Evolutionary conservation across 2,329 filamentous ascomycete species (phyloP).

Genomic region (Pseudogymnoascus sp.): DNA sequence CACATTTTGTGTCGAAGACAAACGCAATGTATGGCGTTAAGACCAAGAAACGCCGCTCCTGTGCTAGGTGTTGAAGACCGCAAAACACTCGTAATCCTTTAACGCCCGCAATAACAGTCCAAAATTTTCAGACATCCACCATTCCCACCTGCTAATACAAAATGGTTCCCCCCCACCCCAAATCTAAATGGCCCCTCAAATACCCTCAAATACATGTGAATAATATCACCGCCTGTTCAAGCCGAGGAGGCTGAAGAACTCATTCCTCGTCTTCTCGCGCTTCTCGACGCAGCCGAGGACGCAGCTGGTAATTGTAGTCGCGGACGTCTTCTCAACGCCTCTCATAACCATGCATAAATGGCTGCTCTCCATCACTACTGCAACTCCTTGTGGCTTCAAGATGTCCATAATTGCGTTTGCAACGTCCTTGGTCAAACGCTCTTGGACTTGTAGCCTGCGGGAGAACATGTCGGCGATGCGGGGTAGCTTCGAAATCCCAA

Average conservation of each 20-base stretch:
- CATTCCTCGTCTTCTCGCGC: conserved; percentile 87
- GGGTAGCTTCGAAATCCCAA: conserved; percentile 91
- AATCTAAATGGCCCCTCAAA: neutral
- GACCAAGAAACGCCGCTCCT: conserved; percentile 25
- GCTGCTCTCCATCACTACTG: conserved; percentile 93
- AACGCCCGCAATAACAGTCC: conserved; percentile 4
- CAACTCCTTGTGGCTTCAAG: conserved; percentile 86
- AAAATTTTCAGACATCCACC: conserved; percentile 1
- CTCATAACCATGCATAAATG: conserved; percentile 99
- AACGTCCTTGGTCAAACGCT: conserved; percentile 91
- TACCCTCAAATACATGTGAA: neutral
- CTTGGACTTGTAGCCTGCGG: conserved; percentile 87
- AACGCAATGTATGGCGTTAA: conserved; percentile 25
- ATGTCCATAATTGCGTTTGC: conserved; percentile 90
- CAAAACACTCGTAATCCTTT: conserved; percentile 15
- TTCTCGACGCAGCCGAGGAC: conserved; percentile 94
- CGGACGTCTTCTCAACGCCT: conserved; percentile 85
- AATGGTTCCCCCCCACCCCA: neutral
- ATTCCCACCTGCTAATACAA: neutral
- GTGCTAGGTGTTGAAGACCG: conserved; percentile 27
- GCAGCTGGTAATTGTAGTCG: conserved; percentile 88
- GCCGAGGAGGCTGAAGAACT: conserved; percentile 76
- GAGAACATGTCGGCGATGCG: conserved; percentile 97
- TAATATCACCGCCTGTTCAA: conserved; percentile 43
- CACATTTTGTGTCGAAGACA: conserved; percentile 1